Percentiles rank a stretch among this genome's conserved stretches.
Conservation (phyloP, 495 filamentous ascomycete species). For the Penicillium turbatum region DNA sequence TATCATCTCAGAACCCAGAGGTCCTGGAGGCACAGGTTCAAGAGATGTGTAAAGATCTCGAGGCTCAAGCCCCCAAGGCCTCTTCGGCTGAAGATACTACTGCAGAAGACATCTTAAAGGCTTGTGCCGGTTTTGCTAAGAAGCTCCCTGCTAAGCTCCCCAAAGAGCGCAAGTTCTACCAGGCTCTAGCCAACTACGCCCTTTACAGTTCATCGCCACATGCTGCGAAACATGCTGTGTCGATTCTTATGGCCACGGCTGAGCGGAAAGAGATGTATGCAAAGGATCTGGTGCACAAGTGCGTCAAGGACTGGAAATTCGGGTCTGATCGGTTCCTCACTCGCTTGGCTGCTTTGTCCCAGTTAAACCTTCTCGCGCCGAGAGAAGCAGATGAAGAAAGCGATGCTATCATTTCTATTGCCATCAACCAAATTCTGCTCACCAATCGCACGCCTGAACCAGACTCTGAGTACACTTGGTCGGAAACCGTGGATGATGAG, state of each 20-base stretch:
- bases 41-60: slow-evolving; percentile 82
- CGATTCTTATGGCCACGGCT: slow-evolving; percentile 75
- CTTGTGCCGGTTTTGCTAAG: slow-evolving; percentile 82
- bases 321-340: slow-evolving; percentile 75
- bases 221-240: slow-evolving; percentile 89
- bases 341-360: slow-evolving; percentile 75
- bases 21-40: slow-evolving; percentile 88
- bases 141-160: slow-evolving; percentile 82
- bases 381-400: slow-evolving; percentile 66
- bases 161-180: slow-evolving; percentile 75
- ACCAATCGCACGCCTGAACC: slow-evolving; percentile 56
- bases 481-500: slow-evolving; percentile 70
- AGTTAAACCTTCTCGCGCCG: slow-evolving; percentile 74
- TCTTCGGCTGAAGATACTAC: slow-evolving; percentile 59
- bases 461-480: slow-evolving; percentile 57
- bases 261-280: slow-evolving; percentile 84
- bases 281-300: slow-evolving; percentile 72
- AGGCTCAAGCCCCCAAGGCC: slow-evolving; percentile 69
- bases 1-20: slow-evolving; percentile 81
- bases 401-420: slow-evolving; percentile 74
- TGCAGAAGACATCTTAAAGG: slow-evolving; percentile 85
- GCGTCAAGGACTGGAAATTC: slow-evolving; percentile 71
- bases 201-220: slow-evolving; percentile 74
- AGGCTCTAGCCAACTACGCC: slow-evolving; percentile 75
- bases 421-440: slow-evolving; percentile 69